phyloP scores from a whole-genome alignment of 1,284 basidiomycete species.

The Microbotryum silenes-acaulis region DNA sequence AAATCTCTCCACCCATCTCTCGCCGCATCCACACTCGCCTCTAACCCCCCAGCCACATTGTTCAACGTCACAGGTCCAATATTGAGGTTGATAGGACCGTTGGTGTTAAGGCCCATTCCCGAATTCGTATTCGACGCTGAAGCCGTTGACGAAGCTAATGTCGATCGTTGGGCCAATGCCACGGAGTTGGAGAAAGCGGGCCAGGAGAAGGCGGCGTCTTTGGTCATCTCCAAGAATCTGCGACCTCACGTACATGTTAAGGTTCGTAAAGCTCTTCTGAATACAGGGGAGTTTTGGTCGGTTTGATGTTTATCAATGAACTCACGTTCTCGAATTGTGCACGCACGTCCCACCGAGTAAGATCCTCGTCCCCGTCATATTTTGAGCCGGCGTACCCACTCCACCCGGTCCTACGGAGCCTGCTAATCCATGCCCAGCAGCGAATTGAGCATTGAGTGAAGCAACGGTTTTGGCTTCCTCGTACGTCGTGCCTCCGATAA shows the following conservation, averaged over 20 bases:
- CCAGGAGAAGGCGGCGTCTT: conserved; percentile 35
- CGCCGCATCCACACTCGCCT: conserved; percentile 51
- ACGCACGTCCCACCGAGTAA: conserved; percentile 85
- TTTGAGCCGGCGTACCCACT: conserved; percentile 36
- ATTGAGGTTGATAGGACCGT: conserved; percentile 61
- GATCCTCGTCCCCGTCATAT: conserved; percentile 55
- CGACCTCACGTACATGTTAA: neutral
- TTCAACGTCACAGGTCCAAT: conserved; percentile 84
- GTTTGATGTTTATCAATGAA: too few relatives aligned
- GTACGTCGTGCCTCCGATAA: conserved; percentile 89
- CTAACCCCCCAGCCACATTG: conserved; percentile 57
- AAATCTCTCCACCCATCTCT: conserved; percentile 66
- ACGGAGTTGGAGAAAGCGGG: conserved; percentile 35
- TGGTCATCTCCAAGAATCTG: conserved; percentile 30
- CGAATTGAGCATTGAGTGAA: conserved; percentile 71
- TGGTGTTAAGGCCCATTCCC: conserved; percentile 44
- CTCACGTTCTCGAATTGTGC: conserved; percentile 79
- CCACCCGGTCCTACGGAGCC: conserved; percentile 40
- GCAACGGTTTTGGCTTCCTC: conserved; percentile 80
- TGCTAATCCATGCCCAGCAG: conserved; percentile 37
- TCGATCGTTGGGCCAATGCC: neutral
- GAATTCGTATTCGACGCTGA: conserved; percentile 39
- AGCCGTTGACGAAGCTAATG: neutral
- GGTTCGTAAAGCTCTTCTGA: neutral
- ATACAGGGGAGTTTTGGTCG: too few relatives aligned